Conservation (phyloP, 371 early-diverging fungal genomes). For the Lichtheimia corymbifera region DNA sequence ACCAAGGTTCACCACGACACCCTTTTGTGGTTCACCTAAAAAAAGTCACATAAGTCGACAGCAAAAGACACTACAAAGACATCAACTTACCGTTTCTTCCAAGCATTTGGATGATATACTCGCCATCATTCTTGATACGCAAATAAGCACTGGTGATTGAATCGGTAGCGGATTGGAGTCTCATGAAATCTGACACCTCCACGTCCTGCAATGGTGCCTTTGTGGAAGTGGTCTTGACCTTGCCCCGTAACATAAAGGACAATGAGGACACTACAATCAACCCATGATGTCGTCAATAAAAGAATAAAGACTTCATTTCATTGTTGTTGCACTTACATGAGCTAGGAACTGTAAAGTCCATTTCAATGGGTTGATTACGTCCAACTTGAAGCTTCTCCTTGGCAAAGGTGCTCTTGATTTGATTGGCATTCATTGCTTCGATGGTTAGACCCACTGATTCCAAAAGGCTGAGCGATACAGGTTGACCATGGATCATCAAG, state of each 20-base stretch:
- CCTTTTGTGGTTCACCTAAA: slow-evolving; percentile 38
- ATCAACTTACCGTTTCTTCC: slow-evolving; percentile 53
- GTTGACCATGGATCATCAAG: slow-evolving; percentile 23
- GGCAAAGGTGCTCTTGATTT: slow-evolving; percentile 27
- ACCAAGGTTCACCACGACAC: slow-evolving; percentile 25
- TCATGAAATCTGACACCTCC: background rate
- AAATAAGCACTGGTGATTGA: slow-evolving; percentile 21
- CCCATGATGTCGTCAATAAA: background rate
- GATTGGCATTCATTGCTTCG: slow-evolving; percentile 19
- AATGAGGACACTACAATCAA: background rate
- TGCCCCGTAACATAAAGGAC: background rate
- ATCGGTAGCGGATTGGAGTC: background rate
- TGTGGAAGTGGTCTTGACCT: background rate
- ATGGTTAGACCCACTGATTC: slow-evolving; percentile 40
- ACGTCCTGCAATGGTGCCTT: background rate
- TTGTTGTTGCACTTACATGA: slow-evolving; percentile 21
- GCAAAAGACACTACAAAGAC: background rate
- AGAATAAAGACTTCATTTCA: background rate
- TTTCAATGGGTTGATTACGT: slow-evolving; percentile 25
- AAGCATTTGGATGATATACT: slow-evolving; percentile 37
- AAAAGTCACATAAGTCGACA: no score
- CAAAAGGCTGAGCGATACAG: slow-evolving; percentile 38
- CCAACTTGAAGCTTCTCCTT: slow-evolving; percentile 24
- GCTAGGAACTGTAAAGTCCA: slow-evolving; percentile 38
- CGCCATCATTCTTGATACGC: slow-evolving; percentile 14